Evolutionary conservation across 768 basidiomycete species (phyloP).

Genomic region (Arthromyces matolae): DNA sequence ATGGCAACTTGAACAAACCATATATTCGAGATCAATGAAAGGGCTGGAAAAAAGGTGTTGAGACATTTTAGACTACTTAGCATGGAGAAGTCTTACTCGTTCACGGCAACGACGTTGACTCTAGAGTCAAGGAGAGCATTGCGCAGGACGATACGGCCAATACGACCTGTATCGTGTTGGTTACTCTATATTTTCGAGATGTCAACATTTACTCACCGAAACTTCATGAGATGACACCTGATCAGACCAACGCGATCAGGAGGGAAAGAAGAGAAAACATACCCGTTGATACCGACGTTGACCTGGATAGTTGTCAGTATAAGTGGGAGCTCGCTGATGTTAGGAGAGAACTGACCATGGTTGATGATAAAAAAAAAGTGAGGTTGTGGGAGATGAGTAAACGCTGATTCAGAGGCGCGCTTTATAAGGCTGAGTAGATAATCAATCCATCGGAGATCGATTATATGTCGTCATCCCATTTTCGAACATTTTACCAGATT

Average conservation of each 20-base stretch:
- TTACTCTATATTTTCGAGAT: neutral
- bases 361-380: constrained; percentile 10
- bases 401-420: constrained; percentile 12
- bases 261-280: constrained; percentile 27
- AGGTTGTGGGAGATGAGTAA: constrained; percentile 13
- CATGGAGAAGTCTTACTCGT: neutral
- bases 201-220: constrained; percentile 57
- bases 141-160: constrained; percentile 96
- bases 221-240: constrained; percentile 32
- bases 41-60: constrained; percentile 51
- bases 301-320: constrained; percentile 35
- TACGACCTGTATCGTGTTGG: constrained; percentile 70
- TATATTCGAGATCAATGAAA: constrained; percentile 96
- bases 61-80: neutral
- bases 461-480: constrained; percentile 14
- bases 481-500: neutral
- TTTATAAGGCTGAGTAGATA: constrained; percentile 21
- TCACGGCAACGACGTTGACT: constrained; percentile 25
- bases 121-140: constrained; percentile 97
- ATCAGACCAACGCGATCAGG: constrained; percentile 9
- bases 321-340: neutral
- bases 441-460: constrained; percentile 26
- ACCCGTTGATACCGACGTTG: constrained; percentile 98
- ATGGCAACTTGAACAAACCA: constrained; percentile 51
- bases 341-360: constrained; percentile 20